Conservation (phyloP, 176 grass and related monocot genomes). For the Chloris gayana region DNA sequence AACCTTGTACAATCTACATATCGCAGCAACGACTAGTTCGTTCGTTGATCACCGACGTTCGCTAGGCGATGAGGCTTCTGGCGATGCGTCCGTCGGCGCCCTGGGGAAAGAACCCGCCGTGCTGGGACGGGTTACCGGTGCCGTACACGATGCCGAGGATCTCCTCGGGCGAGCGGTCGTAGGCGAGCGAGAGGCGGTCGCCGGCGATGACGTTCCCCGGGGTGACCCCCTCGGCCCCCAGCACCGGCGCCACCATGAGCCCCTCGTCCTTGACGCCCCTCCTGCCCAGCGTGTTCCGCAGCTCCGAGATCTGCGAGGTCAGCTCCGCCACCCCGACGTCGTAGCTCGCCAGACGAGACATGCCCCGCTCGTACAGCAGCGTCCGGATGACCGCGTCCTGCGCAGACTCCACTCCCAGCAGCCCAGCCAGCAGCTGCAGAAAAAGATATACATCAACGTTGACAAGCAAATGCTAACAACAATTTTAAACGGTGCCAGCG, state of each 20-base stretch:
- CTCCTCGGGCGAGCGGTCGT: constrained; percentile 72
- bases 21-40: neutral
- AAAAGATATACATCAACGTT: neutral
- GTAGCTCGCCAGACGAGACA: constrained; percentile 50
- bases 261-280: constrained; percentile 80
- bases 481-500: neutral
- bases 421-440: constrained; percentile 72
- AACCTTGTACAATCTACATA: constrained; percentile 22
- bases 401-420: constrained; percentile 81
- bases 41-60: neutral
- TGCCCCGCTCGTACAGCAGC: constrained; percentile 65
- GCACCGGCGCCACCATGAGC: constrained; percentile 45
- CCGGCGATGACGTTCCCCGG: constrained; percentile 82
- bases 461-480: neutral
- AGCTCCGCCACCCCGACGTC: constrained; percentile 70
- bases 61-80: constrained; percentile 11
- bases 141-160: constrained; percentile 84
- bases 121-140: constrained; percentile 50
- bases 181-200: constrained; percentile 65
- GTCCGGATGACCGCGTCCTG: constrained; percentile 89
- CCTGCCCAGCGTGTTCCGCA: constrained; percentile 68
- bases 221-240: constrained; percentile 62
- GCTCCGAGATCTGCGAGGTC: constrained; percentile 63
- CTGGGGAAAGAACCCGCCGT: constrained; percentile 83
- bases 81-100: constrained; percentile 72